These are phyloP conservation scores for Stephania cephalantha DNA, from an alignment of 164 flowering plant genomes.

Conservation along the genomic window DNA sequence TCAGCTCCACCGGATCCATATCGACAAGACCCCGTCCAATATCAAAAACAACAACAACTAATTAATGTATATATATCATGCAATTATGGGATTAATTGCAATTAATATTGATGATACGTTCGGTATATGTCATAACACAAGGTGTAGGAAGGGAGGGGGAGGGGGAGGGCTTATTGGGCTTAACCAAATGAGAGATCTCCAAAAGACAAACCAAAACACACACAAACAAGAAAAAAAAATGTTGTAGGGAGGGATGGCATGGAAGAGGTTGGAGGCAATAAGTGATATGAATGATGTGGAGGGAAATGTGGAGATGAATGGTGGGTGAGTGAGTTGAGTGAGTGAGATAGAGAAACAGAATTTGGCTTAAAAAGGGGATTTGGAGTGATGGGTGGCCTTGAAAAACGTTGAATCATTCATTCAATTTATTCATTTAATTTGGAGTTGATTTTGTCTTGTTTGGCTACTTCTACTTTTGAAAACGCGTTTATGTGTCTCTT, in stretches of 20 bases:
- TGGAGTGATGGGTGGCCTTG: background rate
- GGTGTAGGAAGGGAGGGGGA: background rate
- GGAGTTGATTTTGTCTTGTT: background rate
- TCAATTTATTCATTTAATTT: background rate
- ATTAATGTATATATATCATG: too few species aligned
- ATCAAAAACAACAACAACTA: too few species aligned
- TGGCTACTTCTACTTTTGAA: background rate
- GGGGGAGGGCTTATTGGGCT: background rate
- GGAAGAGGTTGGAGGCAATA: background rate
- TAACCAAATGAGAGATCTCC: background rate
- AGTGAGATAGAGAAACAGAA: background rate
- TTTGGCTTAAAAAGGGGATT: background rate
- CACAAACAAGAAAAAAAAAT: background rate
- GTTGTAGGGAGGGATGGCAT: background rate
- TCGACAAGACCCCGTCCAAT: too few species aligned
- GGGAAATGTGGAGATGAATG: background rate
- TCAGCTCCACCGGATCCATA: conserved; percentile 36
- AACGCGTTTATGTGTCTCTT: background rate
- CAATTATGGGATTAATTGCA: too few species aligned
- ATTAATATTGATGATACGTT: too few species aligned
- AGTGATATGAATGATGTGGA: background rate
- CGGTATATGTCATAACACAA: background rate
- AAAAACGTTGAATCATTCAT: conserved; percentile 2
- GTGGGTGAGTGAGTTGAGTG: background rate
- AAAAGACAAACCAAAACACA: too few species aligned